Evolutionary conservation across 768 basidiomycete species (phyloP).

Genomic region (Lyophyllum semitale): DNA sequence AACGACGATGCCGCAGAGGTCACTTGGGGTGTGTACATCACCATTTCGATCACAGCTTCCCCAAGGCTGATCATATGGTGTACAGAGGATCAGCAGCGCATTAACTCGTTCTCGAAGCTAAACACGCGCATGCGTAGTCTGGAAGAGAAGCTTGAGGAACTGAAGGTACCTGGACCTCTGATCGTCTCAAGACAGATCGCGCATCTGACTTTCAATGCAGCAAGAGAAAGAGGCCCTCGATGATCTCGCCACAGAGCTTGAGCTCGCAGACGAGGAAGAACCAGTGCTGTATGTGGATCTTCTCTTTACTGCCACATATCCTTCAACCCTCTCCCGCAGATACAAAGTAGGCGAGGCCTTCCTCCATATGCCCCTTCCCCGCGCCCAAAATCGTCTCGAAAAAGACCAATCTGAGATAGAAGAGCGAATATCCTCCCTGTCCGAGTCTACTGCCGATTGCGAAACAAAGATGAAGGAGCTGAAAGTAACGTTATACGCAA

Average conservation of each 20-base stretch:
- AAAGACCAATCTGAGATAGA: constrained; percentile 65
- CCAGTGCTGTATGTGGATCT: constrained; percentile 56
- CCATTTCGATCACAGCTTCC: neutral
- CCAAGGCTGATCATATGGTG: constrained; percentile 1
- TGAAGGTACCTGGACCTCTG: constrained; percentile 57
- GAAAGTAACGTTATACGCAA: constrained; percentile 81
- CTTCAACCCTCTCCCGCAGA: constrained; percentile 37
- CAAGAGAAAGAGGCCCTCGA: constrained; percentile 95
- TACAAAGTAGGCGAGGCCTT: constrained; percentile 93
- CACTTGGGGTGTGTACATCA: constrained; percentile 68
- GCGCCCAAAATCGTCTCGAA: constrained; percentile 73
- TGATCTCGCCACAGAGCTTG: constrained; percentile 84
- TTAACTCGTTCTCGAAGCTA: constrained; percentile 90
- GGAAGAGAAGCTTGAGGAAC: constrained; percentile 67
- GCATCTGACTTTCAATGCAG: constrained; percentile 40
- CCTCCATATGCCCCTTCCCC: constrained; percentile 70
- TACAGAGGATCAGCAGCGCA: constrained; percentile 83
- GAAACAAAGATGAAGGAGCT: constrained; percentile 79
- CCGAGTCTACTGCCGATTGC: constrained; percentile 59
- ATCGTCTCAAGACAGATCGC: neutral
- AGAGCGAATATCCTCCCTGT: constrained; percentile 50
- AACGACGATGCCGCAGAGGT: constrained; percentile 75
- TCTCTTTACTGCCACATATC: neutral
- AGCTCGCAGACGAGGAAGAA: constrained; percentile 85
- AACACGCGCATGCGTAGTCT: constrained; percentile 76